Percentiles rank a stretch among this genome's conserved stretches.
phyloP scores from a whole-genome alignment of 257 asterid genomes.

The Solanum medicagineum region DNA sequence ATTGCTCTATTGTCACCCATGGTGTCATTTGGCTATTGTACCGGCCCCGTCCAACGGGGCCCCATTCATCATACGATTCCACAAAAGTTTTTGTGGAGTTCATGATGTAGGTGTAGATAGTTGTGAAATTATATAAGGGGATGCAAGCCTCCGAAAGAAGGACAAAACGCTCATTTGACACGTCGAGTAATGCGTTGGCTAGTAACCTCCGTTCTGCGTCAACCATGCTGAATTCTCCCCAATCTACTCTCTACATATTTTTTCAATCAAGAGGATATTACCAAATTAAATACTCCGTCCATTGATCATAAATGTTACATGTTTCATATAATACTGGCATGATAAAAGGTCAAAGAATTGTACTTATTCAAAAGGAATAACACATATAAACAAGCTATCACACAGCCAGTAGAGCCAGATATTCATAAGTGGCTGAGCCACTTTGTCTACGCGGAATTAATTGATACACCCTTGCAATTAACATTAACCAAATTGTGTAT shows the following conservation, averaged over 20 bases:
- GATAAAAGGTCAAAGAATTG: background rate
- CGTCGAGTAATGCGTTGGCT: slow-evolving; percentile 71
- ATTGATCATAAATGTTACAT: background rate
- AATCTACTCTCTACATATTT: slow-evolving; percentile 21
- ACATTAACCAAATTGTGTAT: too few relatives aligned
- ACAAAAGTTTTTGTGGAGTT: slow-evolving; percentile 37
- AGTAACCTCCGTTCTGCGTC: slow-evolving; percentile 79
- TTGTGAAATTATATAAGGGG: slow-evolving; percentile 51
- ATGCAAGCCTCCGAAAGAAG: slow-evolving; percentile 79
- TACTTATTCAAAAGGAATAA: background rate
- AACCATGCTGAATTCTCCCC: slow-evolving; percentile 86
- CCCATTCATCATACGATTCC: slow-evolving; percentile 40
- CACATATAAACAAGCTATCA: background rate
- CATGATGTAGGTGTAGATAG: slow-evolving; percentile 35
- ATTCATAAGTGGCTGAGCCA: background rate
- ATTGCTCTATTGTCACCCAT: slow-evolving; percentile 14
- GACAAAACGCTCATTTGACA: slow-evolving; percentile 65
- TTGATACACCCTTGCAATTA: too few relatives aligned
- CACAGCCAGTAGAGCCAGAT: background rate
- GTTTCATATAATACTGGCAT: background rate
- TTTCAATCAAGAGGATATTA: background rate
- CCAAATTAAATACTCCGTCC: background rate
- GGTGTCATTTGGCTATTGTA: slow-evolving; percentile 52
- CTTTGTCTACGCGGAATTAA: background rate
- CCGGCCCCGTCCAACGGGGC: slow-evolving; percentile 65